Evolutionary conservation across 495 filamentous ascomycete genomes (phyloP), one percentile per base, ranked within the genome.

Genomic region (Diplogelasinospora grovesii): DNA sequence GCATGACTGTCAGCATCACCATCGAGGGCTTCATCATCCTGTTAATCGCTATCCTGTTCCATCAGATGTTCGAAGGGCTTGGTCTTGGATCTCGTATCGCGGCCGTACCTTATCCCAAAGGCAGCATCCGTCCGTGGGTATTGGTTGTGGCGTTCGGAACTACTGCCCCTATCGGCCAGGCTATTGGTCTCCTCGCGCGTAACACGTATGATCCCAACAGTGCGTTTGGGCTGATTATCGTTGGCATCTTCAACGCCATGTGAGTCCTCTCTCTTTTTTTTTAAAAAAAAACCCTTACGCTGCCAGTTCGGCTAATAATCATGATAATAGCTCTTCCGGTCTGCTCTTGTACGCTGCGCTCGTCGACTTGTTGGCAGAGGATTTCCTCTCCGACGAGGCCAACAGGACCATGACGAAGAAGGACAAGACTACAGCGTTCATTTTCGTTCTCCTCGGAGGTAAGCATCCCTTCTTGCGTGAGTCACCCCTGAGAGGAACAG

Each of bases 201-300:
- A 75, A 71, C 27, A 57, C 70, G 16, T 86, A 85, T 49, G 77
- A 79, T 40, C 82, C 81, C 0, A 70, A 76, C 35, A 78, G 73
- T 22, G 75, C 78, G 27, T 73, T 79, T 24, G 81, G 77, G 22
- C 49, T 84, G 14, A 71, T 86, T 23, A 70, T 84, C 21, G 79
- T 84, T 4, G 82, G 82, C 10, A 57, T 77, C 10, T 81, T 83
- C 61, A 84, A 86, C 53, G 78, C 82, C 6, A 83, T 86, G 67
- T 70, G 47, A 51, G 67, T 61, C 24, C 22, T 36, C 32, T 26
- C 23, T 22, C 8, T 16, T 20, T 6, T 5, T 32, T 8, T 14
- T 14, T 23, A 21, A 1, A 13, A 13, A 16, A 18, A 36, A 36
- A 13, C 25, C 2, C 5, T 18, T n/a, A 10, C 9, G 16, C 11